Conservation (phyloP, 306 rosid species). For the Lathyrus tuberosus region DNA sequence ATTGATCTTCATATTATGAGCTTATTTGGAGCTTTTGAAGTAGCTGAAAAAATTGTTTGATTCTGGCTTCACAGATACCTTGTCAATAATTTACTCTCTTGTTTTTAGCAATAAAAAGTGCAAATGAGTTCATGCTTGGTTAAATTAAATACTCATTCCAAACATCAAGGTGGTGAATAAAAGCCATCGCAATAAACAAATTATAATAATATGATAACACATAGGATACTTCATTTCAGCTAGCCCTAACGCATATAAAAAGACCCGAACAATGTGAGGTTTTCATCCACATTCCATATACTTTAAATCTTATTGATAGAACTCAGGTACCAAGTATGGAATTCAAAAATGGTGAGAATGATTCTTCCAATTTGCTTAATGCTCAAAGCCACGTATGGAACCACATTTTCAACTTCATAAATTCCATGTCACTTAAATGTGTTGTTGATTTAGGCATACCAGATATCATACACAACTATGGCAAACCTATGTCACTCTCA, state of each 20-base stretch:
- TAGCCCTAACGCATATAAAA: not conserved
- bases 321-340: constrained; percentile 20
- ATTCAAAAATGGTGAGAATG: not conserved
- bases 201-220: too few relatives aligned
- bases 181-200: too few relatives aligned
- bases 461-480: constrained; percentile 40
- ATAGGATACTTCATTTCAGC: not conserved
- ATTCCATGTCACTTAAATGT: constrained; percentile 43
- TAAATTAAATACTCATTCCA: too few relatives aligned
- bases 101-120: too few relatives aligned
- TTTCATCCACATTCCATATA: not conserved
- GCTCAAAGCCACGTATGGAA: constrained; percentile 36
- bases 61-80: too few relatives aligned
- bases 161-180: too few relatives aligned
- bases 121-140: too few relatives aligned
- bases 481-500: constrained; percentile 17
- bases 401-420: constrained; percentile 33
- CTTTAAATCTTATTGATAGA: not conserved
- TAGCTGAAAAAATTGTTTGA: too few relatives aligned
- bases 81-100: too few relatives aligned
- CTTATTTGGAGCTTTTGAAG: too few relatives aligned
- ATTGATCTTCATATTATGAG: too few relatives aligned
- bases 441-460: constrained; percentile 36
- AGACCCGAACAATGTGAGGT: not conserved
- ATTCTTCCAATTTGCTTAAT: constrained; percentile 11